phyloP scores from a whole-genome alignment of 2,329 filamentous ascomycete genomes.

The Delphinella strobiligena region DNA sequence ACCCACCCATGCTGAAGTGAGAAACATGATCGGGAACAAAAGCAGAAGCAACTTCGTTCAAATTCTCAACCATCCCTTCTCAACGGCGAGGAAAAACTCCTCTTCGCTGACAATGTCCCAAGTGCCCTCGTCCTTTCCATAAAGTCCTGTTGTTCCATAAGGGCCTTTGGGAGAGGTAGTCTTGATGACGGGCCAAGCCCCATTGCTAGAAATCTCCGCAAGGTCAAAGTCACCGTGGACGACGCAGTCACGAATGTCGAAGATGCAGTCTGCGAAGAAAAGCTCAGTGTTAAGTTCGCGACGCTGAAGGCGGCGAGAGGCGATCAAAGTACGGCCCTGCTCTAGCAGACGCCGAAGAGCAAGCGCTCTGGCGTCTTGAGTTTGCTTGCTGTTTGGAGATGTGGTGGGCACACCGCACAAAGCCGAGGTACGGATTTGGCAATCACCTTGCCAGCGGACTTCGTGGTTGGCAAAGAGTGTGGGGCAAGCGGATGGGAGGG shows the following conservation, averaged over 20 bases:
- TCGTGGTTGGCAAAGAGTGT: slow-evolving; percentile 33
- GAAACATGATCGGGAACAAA: neutral
- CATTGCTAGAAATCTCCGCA: slow-evolving; percentile 27
- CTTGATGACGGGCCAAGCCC: slow-evolving; percentile 26
- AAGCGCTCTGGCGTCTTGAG: slow-evolving; percentile 8
- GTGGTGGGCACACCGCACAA: slow-evolving; percentile 26
- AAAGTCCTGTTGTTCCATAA: slow-evolving; percentile 37
- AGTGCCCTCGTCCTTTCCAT: slow-evolving; percentile 34
- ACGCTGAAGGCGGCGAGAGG: slow-evolving; percentile 23
- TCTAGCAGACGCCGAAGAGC: slow-evolving; percentile 28
- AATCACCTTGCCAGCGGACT: slow-evolving; percentile 34
- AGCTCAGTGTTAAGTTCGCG: slow-evolving; percentile 34
- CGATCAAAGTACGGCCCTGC: slow-evolving; percentile 30
- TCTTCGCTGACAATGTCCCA: slow-evolving; percentile 24
- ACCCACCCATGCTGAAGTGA: too few species aligned
- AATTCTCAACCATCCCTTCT: slow-evolving; percentile 19
- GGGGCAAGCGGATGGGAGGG: slow-evolving; percentile 35
- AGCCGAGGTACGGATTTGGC: slow-evolving; percentile 37
- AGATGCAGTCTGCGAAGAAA: slow-evolving; percentile 41
- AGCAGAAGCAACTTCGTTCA: slow-evolving; percentile 3
- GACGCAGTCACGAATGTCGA: slow-evolving; percentile 32
- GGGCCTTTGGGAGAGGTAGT: slow-evolving; percentile 33
- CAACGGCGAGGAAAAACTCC: slow-evolving; percentile 20
- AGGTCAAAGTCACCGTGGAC: slow-evolving; percentile 39
- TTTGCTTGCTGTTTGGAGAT: neutral